Conservation (phyloP, 306 rosid species). For the Rosa lucieae region DNA sequence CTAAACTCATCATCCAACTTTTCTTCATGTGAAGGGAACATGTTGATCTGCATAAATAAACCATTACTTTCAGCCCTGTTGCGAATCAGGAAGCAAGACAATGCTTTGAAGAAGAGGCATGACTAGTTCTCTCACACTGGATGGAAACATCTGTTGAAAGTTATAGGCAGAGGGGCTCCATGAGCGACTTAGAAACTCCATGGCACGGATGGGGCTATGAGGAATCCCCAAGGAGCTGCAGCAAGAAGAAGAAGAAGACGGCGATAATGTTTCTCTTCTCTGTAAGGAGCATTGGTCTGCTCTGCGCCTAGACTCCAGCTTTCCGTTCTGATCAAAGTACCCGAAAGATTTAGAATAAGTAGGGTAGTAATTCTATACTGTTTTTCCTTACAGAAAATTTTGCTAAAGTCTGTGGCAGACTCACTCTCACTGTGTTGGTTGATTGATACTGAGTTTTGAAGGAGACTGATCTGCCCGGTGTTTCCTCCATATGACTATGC, state of each 20-base stretch:
- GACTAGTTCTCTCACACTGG: constrained; percentile 10
- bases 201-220: constrained; percentile 17
- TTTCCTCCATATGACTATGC: constrained; percentile 9
- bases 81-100: not conserved
- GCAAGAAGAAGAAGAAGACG: not conserved
- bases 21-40: constrained; percentile 12
- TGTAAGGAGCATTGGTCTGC: constrained; percentile 13
- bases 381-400: not conserved
- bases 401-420: not conserved
- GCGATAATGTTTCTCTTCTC: not conserved
- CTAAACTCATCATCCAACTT: not conserved
- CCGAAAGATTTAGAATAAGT: not conserved
- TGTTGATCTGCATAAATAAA: constrained; percentile 1
- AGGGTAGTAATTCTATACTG: not conserved
- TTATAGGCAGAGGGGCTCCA: constrained; percentile 28
- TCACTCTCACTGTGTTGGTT: constrained; percentile 18
- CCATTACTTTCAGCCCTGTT: not conserved
- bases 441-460: constrained; percentile 22
- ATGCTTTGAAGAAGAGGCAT: not conserved
- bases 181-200: constrained; percentile 31
- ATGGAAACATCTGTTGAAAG: constrained; percentile 26
- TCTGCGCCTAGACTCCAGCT: constrained; percentile 13
- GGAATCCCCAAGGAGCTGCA: constrained; percentile 21
- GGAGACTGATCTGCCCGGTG: constrained; percentile 19
- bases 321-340: constrained; percentile 11